A percentile compares a stretch with the other conserved stretches of the same genome.
phyloP scores from a whole-genome alignment of 208 protist genomes.

The Trypanosoma boissoni region DNA sequence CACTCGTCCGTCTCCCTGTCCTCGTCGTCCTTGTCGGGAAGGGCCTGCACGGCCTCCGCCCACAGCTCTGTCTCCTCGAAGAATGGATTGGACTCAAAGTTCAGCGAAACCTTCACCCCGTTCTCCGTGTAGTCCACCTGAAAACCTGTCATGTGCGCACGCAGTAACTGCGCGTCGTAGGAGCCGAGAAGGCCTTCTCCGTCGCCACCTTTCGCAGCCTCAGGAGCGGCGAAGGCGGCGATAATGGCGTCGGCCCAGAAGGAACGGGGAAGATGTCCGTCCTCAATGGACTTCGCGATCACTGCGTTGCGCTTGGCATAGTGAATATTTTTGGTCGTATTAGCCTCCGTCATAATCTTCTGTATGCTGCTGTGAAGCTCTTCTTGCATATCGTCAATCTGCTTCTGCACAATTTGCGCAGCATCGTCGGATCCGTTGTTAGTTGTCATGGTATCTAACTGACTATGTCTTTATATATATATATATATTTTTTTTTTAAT shows the following conservation, averaged over 20 bases:
- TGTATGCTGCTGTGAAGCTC: constrained; percentile 50
- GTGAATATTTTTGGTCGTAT: constrained; percentile 43
- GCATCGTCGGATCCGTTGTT: neutral
- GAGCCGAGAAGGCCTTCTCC: constrained; percentile 44
- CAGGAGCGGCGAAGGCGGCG: constrained; percentile 13
- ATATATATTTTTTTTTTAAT: neutral
- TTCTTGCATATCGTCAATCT: constrained; percentile 59
- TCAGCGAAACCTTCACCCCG: constrained; percentile 44
- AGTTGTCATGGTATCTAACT: too few relatives aligned
- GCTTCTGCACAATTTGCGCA: constrained; percentile 29
- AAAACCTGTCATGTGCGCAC: constrained; percentile 51
- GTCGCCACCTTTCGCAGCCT: neutral
- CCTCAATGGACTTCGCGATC: constrained; percentile 38
- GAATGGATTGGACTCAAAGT: constrained; percentile 64
- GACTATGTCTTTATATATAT: too few relatives aligned
- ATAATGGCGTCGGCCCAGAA: constrained; percentile 77
- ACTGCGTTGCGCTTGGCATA: constrained; percentile 35
- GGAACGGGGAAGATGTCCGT: constrained; percentile 38
- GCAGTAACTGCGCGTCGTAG: constrained; percentile 63
- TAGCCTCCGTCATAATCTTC: constrained; percentile 29
- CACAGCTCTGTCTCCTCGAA: constrained; percentile 78
- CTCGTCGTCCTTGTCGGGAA: constrained; percentile 1
- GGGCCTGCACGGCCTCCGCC: constrained; percentile 30
- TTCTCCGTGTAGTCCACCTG: constrained; percentile 35
- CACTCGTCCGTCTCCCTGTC: constrained; percentile 22